Base-by-base conservation (phyloP, 2,329 filamentous ascomycete genomes). In the Fusarium sp. region DNA sequence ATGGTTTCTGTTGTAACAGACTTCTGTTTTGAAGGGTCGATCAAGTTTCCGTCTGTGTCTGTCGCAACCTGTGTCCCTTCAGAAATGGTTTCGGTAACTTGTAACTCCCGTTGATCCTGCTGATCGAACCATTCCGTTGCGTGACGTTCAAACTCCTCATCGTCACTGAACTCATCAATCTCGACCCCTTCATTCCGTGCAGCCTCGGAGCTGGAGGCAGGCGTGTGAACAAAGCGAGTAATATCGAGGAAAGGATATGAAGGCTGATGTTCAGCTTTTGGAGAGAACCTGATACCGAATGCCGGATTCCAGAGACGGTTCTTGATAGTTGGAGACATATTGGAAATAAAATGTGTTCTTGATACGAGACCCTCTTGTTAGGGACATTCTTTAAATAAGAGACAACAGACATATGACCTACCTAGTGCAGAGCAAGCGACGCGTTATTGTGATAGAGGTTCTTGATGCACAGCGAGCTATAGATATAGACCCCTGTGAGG, bases 231-330 rank as follows among this genome's bases (percentile, higher is more conserved):
- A 28, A 76, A 77, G 20, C 76, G 75, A 51, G 70, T 49, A 42
- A 72, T 47, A 30, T 77, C 72, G 37, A 78, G 53, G 28, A 61
- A 54, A 16, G 76, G 77, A 60, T 78, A 80, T 4, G 73, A 30
- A 4, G 67, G 57, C 46, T 68, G 47, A n/a, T 60, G 45, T 42
- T 66, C 50, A 30, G 63, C 30, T 49, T 64, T 69, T 14, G 75
- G 63, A 1, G 74, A 69, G 66, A 80, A 80, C 8, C 77, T 74
- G 53, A 80, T 76, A 25, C 77, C 77, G 30, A 65, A 59, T 23
- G 66, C 68, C 21, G 74, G 75, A 42, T 68, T 74, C 80, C 79
- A 81, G 28, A 79, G 64, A 23, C 58, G 49, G 41, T 59, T 69
- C 25, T 57, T 64, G 25, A 67, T 40, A 20, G 51, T 54, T 45